Conservation (phyloP, 225 moss, liverwort and hornwort species). For the Anthoceros angustus region DNA sequence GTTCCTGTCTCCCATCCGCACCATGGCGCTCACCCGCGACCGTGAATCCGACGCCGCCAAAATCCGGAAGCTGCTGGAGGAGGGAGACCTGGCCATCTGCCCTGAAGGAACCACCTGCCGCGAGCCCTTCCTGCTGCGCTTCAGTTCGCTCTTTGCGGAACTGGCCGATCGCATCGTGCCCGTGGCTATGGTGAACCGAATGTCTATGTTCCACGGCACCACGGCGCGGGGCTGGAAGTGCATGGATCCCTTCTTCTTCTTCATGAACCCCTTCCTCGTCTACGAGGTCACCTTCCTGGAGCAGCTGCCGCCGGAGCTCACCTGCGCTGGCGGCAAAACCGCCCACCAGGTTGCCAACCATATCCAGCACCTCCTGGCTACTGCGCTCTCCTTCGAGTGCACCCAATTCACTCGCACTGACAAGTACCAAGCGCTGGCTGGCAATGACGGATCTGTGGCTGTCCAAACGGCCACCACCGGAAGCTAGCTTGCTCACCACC, state of each 20-base stretch:
- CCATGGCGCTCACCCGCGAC: slow-evolving; percentile 27
- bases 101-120: slow-evolving; percentile 71
- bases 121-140: slow-evolving; percentile 46
- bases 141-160: slow-evolving; percentile 58
- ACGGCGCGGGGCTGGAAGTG: slow-evolving; percentile 46
- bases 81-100: slow-evolving; percentile 50
- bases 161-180: slow-evolving; percentile 54
- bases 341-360: neutral
- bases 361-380: slow-evolving; percentile 23
- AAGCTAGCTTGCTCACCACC: too few relatives aligned
- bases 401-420: slow-evolving; percentile 65
- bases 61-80: slow-evolving; percentile 26
- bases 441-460: slow-evolving; percentile 63
- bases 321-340: neutral
- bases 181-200: slow-evolving; percentile 37
- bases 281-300: neutral
- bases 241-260: slow-evolving; percentile 40
- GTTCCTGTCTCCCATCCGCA: slow-evolving; percentile 48
- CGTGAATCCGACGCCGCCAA: slow-evolving; percentile 36
- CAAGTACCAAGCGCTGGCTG: slow-evolving; percentile 66
- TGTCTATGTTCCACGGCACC: slow-evolving; percentile 60
- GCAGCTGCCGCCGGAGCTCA: neutral
- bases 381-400: slow-evolving; percentile 52
- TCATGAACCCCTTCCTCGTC: neutral
- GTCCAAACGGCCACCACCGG: too few relatives aligned